These are phyloP conservation scores for Phanerochaete carnosa DNA, from an alignment of 768 basidiomycete species.

Conservation along the genomic window DNA sequence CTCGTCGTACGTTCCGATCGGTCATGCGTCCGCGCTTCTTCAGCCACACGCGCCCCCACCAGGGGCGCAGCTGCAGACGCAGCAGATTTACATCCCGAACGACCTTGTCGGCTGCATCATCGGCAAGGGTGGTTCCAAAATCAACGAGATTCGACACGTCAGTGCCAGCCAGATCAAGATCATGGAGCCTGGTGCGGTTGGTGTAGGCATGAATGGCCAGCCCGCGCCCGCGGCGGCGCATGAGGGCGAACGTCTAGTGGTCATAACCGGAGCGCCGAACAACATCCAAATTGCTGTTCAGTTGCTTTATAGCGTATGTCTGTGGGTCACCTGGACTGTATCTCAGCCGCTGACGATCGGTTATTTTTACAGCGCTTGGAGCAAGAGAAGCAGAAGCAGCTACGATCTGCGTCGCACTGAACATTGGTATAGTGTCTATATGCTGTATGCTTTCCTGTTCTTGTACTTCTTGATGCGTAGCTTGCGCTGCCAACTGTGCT, in stretches of 20 bases:
- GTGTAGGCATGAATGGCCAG: conserved; percentile 63
- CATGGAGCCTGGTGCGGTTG: conserved; percentile 90
- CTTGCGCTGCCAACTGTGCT: not conserved
- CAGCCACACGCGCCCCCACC: conserved; percentile 49
- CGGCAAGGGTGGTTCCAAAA: conserved; percentile 96
- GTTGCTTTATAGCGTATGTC: conserved; percentile 77
- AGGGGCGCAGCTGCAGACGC: conserved; percentile 81
- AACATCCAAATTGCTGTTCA: conserved; percentile 98
- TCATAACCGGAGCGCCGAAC: conserved; percentile 91
- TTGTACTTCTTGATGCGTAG: not conserved
- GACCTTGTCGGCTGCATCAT: conserved; percentile 97
- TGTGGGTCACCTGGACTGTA: not conserved
- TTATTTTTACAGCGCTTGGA: conserved; percentile 59
- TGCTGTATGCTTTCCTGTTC: conserved; percentile 4
- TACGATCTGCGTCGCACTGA: conserved; percentile 26
- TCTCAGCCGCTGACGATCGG: not conserved
- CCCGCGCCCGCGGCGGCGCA: conserved; percentile 70
- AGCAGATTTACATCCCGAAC: conserved; percentile 98
- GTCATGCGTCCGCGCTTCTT: not conserved
- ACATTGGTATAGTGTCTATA: not conserved
- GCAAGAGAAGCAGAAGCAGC: conserved; percentile 87
- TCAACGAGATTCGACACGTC: conserved; percentile 96
- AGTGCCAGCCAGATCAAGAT: conserved; percentile 97
- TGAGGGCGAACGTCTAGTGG: conserved; percentile 90
- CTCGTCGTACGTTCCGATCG: not conserved